Percentiles rank a stretch among this genome's conserved stretches.
phyloP scores from a whole-genome alignment of 2,329 filamentous ascomycete genomes.

The Fusarium sp. region DNA sequence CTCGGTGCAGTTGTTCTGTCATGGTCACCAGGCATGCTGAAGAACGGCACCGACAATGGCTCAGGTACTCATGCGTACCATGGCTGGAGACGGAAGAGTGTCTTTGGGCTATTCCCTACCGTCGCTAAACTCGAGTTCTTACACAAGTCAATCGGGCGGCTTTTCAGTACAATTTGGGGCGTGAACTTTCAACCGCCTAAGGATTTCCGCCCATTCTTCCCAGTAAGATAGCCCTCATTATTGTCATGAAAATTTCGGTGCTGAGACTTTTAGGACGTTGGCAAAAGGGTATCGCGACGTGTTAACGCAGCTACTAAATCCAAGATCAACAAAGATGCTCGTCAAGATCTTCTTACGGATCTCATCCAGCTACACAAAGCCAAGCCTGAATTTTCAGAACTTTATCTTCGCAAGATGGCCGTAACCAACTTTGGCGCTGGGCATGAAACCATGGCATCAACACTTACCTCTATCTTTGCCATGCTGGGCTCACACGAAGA shows the following conservation, averaged over 20 bases:
- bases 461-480: constrained; percentile 63
- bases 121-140: constrained; percentile 57
- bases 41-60: constrained; percentile 59
- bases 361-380: constrained; percentile 61
- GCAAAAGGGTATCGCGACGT: constrained; percentile 52
- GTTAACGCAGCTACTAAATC: constrained; percentile 50
- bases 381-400: constrained; percentile 61
- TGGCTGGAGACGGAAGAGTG: constrained; percentile 65
- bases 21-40: constrained; percentile 65
- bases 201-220: constrained; percentile 64
- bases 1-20: constrained; percentile 64
- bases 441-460: constrained; percentile 67
- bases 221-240: constrained; percentile 51
- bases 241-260: accelerated
- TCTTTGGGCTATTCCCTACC: constrained; percentile 64
- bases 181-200: constrained; percentile 60
- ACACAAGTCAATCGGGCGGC: constrained; percentile 53
- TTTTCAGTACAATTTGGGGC: constrained; percentile 60
- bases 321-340: constrained; percentile 50
- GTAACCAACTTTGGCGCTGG: constrained; percentile 69
- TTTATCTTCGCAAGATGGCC: constrained; percentile 65
- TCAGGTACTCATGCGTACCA: constrained; percentile 64
- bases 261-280: constrained; percentile 50
- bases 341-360: constrained; percentile 61
- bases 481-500: constrained; percentile 59